Evolutionary conservation across 73 alveolate species (phyloP).

Genomic region (Paramecium bursaria): DNA sequence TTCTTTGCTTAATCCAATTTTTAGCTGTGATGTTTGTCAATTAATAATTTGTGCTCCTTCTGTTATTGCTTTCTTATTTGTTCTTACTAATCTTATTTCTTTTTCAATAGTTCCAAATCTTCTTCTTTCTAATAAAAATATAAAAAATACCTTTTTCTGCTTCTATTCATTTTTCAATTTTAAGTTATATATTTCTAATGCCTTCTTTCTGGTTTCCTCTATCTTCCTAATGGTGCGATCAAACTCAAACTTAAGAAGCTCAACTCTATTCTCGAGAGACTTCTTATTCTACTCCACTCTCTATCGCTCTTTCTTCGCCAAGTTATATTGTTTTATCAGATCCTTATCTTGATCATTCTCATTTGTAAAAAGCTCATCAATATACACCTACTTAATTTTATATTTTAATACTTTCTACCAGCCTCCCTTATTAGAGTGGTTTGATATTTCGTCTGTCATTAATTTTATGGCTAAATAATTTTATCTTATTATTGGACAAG

Average conservation of each 20-base stretch:
- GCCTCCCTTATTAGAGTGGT: too few relatives aligned
- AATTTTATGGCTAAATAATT: conserved; percentile 56
- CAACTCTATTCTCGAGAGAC: conserved; percentile 78
- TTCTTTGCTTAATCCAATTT: neutral
- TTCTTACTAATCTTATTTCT: neutral
- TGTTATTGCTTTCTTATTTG: conserved; percentile 2
- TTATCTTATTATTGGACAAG: conserved; percentile 28
- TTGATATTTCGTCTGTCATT: too few relatives aligned
- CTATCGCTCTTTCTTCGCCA: conserved; percentile 72
- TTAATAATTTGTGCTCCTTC: conserved; percentile 4
- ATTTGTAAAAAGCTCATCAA: conserved; percentile 50
- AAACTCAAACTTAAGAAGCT: conserved; percentile 79
- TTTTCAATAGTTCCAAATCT: neutral
- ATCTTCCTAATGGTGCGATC: conserved; percentile 74
- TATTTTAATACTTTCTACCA: too few relatives aligned
- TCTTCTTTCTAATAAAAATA: neutral
- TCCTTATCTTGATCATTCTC: conserved; percentile 37
- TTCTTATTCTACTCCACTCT: conserved; percentile 79
- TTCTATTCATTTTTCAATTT: conserved; percentile 74
- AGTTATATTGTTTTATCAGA: conserved; percentile 12
- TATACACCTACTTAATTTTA: conserved; percentile 46
- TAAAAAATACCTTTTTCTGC: conserved; percentile 18
- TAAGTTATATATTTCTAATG: conserved; percentile 74
- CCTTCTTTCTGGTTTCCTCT: conserved; percentile 78
- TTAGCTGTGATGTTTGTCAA: neutral